A percentile compares a stretch with the other conserved stretches of the same genome.
Evolutionary conservation across 2,329 filamentous ascomycete species (phyloP).

Genomic region (Achaetomium macrosporum): DNA sequence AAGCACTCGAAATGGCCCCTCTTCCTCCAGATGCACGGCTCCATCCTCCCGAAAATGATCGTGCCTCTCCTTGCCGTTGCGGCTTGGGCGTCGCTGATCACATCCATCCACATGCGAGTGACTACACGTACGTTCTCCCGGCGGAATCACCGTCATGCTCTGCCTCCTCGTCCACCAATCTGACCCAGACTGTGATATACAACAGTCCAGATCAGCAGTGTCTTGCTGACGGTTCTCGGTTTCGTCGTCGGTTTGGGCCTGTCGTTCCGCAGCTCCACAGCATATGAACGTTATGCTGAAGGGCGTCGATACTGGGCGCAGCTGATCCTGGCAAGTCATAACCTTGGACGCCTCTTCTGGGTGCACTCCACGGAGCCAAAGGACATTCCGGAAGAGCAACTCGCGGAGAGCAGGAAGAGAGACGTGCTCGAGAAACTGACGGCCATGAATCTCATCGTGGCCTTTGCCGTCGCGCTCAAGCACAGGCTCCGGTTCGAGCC

Average conservation of each 20-base stretch:
- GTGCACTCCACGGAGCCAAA: conserved; percentile 57
- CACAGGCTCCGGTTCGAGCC: conserved; percentile 71
- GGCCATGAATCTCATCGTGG: conserved; percentile 63
- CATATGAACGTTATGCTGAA: conserved; percentile 62
- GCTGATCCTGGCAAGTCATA: conserved; percentile 56
- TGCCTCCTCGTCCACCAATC: not conserved
- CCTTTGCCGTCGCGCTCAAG: conserved; percentile 63
- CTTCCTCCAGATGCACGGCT: conserved; percentile 72
- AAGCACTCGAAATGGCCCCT: conserved; percentile 75
- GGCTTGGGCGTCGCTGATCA: conserved; percentile 62
- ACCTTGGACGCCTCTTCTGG: conserved; percentile 76
- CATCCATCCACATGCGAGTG: conserved; percentile 28
- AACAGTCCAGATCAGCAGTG: conserved; percentile 52
- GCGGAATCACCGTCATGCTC: not conserved
- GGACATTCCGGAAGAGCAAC: conserved; percentile 34
- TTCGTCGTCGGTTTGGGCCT: conserved; percentile 75
- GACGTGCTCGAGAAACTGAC: conserved; percentile 63
- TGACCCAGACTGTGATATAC: not conserved
- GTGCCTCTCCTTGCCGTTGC: conserved; percentile 60
- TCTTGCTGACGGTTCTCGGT: conserved; percentile 77
- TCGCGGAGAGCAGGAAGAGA: conserved; percentile 49
- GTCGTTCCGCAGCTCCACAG: conserved; percentile 71
- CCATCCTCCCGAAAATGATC: conserved; percentile 67
- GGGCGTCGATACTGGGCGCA: conserved; percentile 53
- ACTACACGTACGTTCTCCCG: not conserved